Percentiles rank a stretch among this genome's conserved stretches.
These are phyloP conservation scores for Chlorella sp. DNA, from an alignment of 139 green algal species.

Conservation along the genomic window DNA sequence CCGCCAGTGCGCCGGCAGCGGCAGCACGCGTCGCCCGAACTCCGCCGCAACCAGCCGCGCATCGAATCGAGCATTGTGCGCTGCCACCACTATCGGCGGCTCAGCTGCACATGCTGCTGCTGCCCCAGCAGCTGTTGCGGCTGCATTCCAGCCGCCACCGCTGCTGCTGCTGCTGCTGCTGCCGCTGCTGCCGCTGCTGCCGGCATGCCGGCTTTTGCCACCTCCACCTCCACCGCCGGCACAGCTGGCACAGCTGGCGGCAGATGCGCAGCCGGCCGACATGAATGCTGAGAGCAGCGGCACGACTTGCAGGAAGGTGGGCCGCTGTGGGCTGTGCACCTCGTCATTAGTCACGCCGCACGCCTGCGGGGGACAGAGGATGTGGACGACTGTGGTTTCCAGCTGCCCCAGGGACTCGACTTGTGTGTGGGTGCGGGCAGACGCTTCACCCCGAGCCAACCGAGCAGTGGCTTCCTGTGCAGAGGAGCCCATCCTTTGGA, in stretches of 20 bases:
- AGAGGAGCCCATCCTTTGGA: too few relatives aligned
- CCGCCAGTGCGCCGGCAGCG: slow-evolving; percentile 1
- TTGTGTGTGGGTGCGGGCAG: too few relatives aligned
- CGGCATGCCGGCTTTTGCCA: neutral
- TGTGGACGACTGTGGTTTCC: neutral
- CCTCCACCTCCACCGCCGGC: too few relatives aligned
- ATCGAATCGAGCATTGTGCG: slow-evolving; percentile 29
- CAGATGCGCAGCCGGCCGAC: neutral
- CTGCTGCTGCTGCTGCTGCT: neutral
- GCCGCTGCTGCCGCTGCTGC: neutral
- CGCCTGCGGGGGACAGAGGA: neutral
- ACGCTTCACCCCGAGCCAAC: too few relatives aligned
- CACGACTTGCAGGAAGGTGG: slow-evolving; percentile 25
- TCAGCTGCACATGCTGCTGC: neutral
- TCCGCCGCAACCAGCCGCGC: slow-evolving; percentile 6
- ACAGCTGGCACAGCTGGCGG: too few relatives aligned
- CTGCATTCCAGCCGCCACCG: neutral
- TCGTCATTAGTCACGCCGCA: slow-evolving; percentile 3
- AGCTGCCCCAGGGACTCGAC: too few relatives aligned
- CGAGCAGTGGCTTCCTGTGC: too few relatives aligned
- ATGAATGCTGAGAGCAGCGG: slow-evolving; percentile 27
- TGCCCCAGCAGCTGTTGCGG: neutral
- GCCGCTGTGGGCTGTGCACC: slow-evolving; percentile 14
- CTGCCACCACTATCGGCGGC: neutral
- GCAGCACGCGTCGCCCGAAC: slow-evolving; percentile 3